These are phyloP conservation scores for Boletus rubescentipes DNA, from an alignment of 768 basidiomycete genomes.

Conservation along the genomic window DNA sequence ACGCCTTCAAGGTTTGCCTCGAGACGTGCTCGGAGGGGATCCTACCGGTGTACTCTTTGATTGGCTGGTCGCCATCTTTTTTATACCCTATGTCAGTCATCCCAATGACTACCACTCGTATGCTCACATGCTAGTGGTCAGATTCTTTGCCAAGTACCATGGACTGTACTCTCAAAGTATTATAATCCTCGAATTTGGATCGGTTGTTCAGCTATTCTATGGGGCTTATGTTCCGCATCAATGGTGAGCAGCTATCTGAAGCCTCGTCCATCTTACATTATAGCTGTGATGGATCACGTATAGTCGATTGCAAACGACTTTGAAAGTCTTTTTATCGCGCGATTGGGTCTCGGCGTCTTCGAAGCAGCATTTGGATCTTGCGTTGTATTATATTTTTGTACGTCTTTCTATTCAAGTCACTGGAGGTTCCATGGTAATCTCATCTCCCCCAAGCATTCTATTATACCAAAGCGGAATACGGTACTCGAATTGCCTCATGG, in stretches of 20 bases:
- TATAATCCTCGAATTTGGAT: constrained; percentile 70
- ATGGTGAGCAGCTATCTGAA: constrained; percentile 46
- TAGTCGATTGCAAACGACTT: constrained; percentile 31
- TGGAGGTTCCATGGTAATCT: constrained; percentile 15
- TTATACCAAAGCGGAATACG: constrained; percentile 49
- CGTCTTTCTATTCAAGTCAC: not conserved
- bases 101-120: not conserved
- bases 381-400: constrained; percentile 34
- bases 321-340: constrained; percentile 28
- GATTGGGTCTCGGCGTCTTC: constrained; percentile 34
- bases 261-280: too few relatives aligned
- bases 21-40: constrained; percentile 67
- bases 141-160: constrained; percentile 73
- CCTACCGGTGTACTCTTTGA: constrained; percentile 68
- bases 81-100: constrained; percentile 67
- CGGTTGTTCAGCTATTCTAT: constrained; percentile 62
- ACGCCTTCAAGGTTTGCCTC: constrained; percentile 65
- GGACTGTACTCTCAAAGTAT: constrained; percentile 64
- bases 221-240: constrained; percentile 70
- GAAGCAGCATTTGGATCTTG: constrained; percentile 36
- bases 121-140: constrained; percentile 26
- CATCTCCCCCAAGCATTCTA: constrained; percentile 39
- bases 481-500: constrained; percentile 49
- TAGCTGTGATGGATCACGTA: not conserved
- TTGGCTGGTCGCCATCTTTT: constrained; percentile 77